phyloP scores from a whole-genome alignment of 2,329 filamentous ascomycete genomes.

The Lecanicillium sp. region DNA sequence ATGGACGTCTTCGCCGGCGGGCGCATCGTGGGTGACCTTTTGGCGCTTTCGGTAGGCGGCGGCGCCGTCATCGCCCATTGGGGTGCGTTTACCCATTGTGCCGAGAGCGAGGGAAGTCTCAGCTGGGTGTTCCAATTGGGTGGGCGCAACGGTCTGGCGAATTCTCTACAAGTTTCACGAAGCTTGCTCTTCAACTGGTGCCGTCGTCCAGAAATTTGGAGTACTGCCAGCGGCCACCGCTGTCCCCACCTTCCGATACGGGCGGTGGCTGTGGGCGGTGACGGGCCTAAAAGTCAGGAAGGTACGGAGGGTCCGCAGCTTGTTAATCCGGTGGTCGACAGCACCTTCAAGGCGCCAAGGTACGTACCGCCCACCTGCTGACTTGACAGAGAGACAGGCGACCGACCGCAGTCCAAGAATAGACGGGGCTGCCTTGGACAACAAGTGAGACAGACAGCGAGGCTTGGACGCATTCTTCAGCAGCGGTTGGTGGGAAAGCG shows the following conservation, averaged over 20 bases:
- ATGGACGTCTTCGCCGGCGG: slow-evolving; percentile 53
- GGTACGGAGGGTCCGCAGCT: too few relatives aligned
- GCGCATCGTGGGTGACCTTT: slow-evolving; percentile 48
- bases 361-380: too few relatives aligned
- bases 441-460: slow-evolving; percentile 18
- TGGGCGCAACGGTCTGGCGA: neutral
- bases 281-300: too few relatives aligned
- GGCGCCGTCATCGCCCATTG: slow-evolving; percentile 30
- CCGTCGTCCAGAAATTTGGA: slow-evolving; percentile 24
- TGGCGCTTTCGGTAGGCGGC: slow-evolving; percentile 43
- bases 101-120: neutral
- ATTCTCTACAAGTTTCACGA: slow-evolving; percentile 6
- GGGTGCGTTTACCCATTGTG: slow-evolving; percentile 38
- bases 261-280: too few relatives aligned
- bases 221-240: slow-evolving; percentile 27
- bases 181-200: slow-evolving; percentile 7
- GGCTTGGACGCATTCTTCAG: slow-evolving; percentile 11
- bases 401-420: too few relatives aligned
- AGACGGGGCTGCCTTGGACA: neutral
- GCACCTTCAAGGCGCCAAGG: too few relatives aligned
- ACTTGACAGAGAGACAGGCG: too few relatives aligned
- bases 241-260: slow-evolving; percentile 18
- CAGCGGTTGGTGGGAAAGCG: slow-evolving; percentile 9
- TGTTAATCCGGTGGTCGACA: too few relatives aligned
- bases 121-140: neutral